Conservation (phyloP, 495 filamentous ascomycete genomes). For the Jackrogersella minutella region DNA sequence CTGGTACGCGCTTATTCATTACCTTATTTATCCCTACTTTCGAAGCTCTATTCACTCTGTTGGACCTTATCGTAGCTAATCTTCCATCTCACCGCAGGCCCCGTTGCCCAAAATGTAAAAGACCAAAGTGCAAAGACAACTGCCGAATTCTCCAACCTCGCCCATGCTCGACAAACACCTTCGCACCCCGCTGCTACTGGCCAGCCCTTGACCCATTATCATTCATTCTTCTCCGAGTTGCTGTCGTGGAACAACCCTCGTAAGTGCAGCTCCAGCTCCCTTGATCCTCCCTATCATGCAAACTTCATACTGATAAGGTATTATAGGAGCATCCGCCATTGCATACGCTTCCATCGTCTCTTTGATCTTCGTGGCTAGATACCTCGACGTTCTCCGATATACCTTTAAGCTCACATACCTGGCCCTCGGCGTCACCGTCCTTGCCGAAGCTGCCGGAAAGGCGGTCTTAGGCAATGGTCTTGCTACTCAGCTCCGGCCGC, state of each 20-base stretch:
- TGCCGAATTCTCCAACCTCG: conserved; percentile 78
- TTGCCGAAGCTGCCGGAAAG: conserved; percentile 79
- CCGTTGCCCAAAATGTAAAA: conserved; percentile 79
- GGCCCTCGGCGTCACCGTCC: conserved; percentile 70
- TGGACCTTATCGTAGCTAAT: conserved; percentile 37
- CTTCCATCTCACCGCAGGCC: conserved; percentile 59
- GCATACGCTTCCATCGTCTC: conserved; percentile 76
- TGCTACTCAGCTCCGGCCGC: conserved; percentile 84
- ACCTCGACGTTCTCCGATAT: conserved; percentile 87
- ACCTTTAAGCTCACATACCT: conserved; percentile 84
- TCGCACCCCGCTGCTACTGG: conserved; percentile 76
- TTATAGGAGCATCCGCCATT: conserved; percentile 80
- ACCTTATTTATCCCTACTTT: not conserved
- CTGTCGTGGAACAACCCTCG: conserved; percentile 69
- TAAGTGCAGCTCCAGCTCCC: conserved; percentile 40
- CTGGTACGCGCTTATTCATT: conserved; percentile 44
- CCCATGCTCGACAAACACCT: conserved; percentile 72
- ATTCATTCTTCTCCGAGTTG: conserved; percentile 92
- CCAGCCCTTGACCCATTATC: conserved; percentile 92
- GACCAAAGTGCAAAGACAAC: conserved; percentile 74
- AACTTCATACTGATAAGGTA: conserved; percentile 52
- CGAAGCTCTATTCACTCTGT: not conserved
- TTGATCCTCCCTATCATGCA: conserved; percentile 17
- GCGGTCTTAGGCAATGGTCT: conserved; percentile 78
- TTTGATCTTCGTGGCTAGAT: conserved; percentile 89